Evolutionary conservation across 306 rosid genomes (phyloP), one percentile per base, ranked within the genome.

Genomic region (Cucurbita pepo): DNA sequence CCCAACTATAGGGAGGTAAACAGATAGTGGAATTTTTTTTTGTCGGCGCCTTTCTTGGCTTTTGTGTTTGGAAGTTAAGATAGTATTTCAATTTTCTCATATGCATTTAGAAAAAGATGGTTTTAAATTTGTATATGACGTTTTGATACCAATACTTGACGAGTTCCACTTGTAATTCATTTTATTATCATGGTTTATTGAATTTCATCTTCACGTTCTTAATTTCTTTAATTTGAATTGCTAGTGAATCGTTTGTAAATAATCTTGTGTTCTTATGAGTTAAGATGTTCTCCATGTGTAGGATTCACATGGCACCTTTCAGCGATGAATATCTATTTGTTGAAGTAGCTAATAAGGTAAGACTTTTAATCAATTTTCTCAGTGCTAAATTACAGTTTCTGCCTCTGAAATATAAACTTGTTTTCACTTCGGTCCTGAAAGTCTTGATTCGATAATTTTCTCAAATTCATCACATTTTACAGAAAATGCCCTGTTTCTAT

Each of bases 241-340:
- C 65, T 38, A 21, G 13, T 67, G 12, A 34, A 37, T 72, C 64
- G n/a, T 55, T 38, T 38, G 18, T 45, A 34, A 14, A 4, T 34
- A 53, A 43, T 47, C 16, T 43, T 76, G 47, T 44, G 72, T 77
- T 81, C 72, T 84, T 73, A 80, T 82, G 53, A 84, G 76, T 78
- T 72, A 75, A 79, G 69, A 30, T 84, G 82, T 82, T 82, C 43
- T 69, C 78, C 77, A 34, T 85, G 89, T 80, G 89, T 80, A 93
- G 98, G 96, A 90, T 93, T 81, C 96, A 93, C 83, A 90, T 93
- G 98, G 98, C 98, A 75, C 98, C 98, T 82, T 93, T 93, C 91
- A 87, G 93, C 56, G 98, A 93, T 82, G 97, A 93, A 78, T 93
- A 90, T 85, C 82, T 93, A 77, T 93, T 93, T 81, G 85, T 90